phyloP scores from a whole-genome alignment of 352 stramenopile genomes.

The Discostella stelligera region DNA sequence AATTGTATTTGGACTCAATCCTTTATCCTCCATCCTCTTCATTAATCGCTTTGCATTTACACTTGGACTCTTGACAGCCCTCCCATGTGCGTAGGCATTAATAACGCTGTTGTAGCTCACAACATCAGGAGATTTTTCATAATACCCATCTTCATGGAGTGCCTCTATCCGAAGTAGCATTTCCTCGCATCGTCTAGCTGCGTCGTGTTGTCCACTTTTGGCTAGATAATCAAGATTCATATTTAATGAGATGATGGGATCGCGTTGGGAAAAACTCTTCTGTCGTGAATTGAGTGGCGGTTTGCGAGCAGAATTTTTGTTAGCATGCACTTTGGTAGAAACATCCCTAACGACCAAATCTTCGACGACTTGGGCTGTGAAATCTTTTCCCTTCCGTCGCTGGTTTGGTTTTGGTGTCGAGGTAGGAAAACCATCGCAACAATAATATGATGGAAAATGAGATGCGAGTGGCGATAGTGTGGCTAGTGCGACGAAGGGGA shows the following conservation, averaged over 20 bases:
- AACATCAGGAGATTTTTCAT: conserved; percentile 64
- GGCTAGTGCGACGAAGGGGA: background rate
- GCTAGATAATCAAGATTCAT: conserved; percentile 73
- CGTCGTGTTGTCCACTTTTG: conserved; percentile 44
- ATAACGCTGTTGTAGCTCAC: conserved; percentile 75
- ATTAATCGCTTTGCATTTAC: conserved; percentile 34
- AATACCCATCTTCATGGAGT: conserved; percentile 72
- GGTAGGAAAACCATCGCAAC: conserved; percentile 14
- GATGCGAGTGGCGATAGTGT: background rate
- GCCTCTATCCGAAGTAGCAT: conserved; percentile 64
- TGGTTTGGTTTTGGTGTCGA: conserved; percentile 1
- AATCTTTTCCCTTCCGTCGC: conserved; percentile 12
- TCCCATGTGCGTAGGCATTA: conserved; percentile 63
- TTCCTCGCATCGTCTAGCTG: conserved; percentile 57
- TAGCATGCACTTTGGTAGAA: conserved; percentile 8
- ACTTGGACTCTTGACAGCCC: conserved; percentile 5
- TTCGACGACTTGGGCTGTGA: conserved; percentile 17
- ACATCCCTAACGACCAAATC: conserved; percentile 20
- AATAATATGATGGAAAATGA: background rate
- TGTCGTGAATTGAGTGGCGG: conserved; percentile 28
- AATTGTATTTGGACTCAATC: conserved; percentile 36
- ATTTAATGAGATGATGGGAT: conserved; percentile 72
- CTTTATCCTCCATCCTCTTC: conserved; percentile 34
- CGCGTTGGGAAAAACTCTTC: conserved; percentile 38
- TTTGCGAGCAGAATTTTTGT: conserved; percentile 3